Base-by-base conservation (phyloP, 1,284 basidiomycete genomes). In the Athelia sp. region DNA sequence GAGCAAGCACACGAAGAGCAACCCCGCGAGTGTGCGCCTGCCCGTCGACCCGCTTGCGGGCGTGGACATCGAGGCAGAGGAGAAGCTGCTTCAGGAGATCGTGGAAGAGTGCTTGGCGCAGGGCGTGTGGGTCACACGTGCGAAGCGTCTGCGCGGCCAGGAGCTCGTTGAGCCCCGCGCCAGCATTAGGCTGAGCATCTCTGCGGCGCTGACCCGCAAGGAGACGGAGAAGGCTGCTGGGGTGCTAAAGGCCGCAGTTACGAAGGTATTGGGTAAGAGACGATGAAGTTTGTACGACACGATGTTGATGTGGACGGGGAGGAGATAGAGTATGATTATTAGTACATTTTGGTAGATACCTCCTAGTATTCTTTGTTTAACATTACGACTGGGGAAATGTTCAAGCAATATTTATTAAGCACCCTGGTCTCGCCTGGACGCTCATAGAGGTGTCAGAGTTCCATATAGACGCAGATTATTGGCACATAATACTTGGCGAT, bases 211-310 rank as follows among this genome's bases (percentile, higher is more conserved):
- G 56, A 84, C 82, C 23, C 87, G 78, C 74, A 96, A 95, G 71
- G 97, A 99, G 60, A 82, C 87, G 50, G 93, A 97, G 72, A 94
- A 93, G 73, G 90, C 93, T 1, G 84, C 85, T 17, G 72, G 72
- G 24, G 78, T 87, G 22, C 67, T 98, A 52, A 93, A 89, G 71
- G 74, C 76, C 23, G 86, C 85, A 32, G 72, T 93, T 35, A 72
- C 80, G 46, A 93, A 93, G 73, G 81, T 93, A 11, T 61, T 84
- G 17, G 64, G 70, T 13, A 80, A 62, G 64, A 71, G 75, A 49
- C 63, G 69, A 55, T 75, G 23, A 18, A 54, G 36, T 6, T 6
- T 29, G 4, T 29, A 29, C 26, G 26, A 29, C 26, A 13, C 26
- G 26, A 29, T 29, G 26, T 29, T 29, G 13, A 29, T 29, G 26